These are phyloP conservation scores for Termitomyces bulborhizus DNA, from an alignment of 768 basidiomycete genomes.

Conservation along the genomic window DNA sequence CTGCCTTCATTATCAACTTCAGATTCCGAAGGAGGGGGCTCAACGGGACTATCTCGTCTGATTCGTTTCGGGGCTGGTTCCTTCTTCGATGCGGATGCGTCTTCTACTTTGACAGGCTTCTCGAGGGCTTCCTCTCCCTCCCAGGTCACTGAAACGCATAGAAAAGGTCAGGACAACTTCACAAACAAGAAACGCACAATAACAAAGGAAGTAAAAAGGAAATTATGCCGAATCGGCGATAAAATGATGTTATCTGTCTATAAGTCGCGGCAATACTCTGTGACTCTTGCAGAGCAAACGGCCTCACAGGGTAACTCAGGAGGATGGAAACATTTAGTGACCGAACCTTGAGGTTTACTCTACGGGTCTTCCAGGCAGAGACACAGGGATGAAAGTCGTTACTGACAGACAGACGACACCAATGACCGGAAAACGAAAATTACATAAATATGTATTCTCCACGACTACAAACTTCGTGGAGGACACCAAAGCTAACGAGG, in stretches of 20 bases:
- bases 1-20: slow-evolving; percentile 46
- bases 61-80: slow-evolving; percentile 20
- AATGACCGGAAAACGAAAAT: slow-evolving; percentile 18
- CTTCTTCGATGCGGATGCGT: slow-evolving; percentile 25
- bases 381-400: slow-evolving; percentile 12
- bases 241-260: slow-evolving; percentile 4
- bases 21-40: slow-evolving; percentile 33
- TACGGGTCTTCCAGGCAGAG: slow-evolving; percentile 15
- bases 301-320: slow-evolving; percentile 20
- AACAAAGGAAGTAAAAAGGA: slow-evolving; percentile 3
- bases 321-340: slow-evolving; percentile 15
- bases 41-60: slow-evolving; percentile 15
- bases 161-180: slow-evolving; percentile 15
- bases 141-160: slow-evolving; percentile 55
- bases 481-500: slow-evolving; percentile 20
- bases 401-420: slow-evolving; percentile 16
- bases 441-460: slow-evolving; percentile 28
- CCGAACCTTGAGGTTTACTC: slow-evolving; percentile 16
- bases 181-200: slow-evolving; percentile 3
- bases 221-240: slow-evolving; percentile 6
- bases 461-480: slow-evolving; percentile 25
- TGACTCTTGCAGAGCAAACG: slow-evolving; percentile 16
- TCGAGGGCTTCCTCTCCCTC: slow-evolving; percentile 60
- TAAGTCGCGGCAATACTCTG: slow-evolving; percentile 11
- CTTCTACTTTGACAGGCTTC: slow-evolving; percentile 25